Evolutionary conservation across 306 rosid species (phyloP), one percentile per base, ranked within the genome.

Genomic region (Pterocarpus santalinus): DNA sequence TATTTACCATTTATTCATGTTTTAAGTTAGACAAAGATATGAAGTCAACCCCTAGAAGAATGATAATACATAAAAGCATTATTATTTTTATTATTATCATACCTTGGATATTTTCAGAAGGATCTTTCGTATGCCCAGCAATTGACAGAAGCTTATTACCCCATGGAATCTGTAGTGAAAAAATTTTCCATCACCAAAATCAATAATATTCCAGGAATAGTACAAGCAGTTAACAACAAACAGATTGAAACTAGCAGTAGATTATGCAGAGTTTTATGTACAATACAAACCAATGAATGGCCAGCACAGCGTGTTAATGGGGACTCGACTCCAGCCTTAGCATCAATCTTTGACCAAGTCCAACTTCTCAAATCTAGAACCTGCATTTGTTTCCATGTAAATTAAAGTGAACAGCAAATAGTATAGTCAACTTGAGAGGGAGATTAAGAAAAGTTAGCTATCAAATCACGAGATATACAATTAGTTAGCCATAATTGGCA

Each of bases 331-430:
- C 82, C 92, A 72, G 75, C 60, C 79, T 89, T 92, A 80, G 88
- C 89, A 79, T 87, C 97, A 47, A 90, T 76, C 88, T 87, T 95
- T 75, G 97, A 90, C 98, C 97, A 92, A 75, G 85, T 81, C 97
- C 97, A 95, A 70, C 92, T 90, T 91, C 92, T 95, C 86, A 95
- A 84, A 91, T 95, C 95, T 79, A 95, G 78, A 83, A 90, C 97
- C 98, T 94, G 85, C 44, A 82, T 73, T 82, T 74, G 64, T 80
- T 57, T 69, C 73, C 80, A 72, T 72, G 36, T 62, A 53, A 30
- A 69, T 63, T 39, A 68, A 46, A 60, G 63, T 11, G 53, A 52
- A 63, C 9, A 36, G 67, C 41, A 35, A 65, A 56, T 33, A 64
- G 58, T 38, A 38, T 46, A 53, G 82, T 72, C 62, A 61, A 76